phyloP scores from a whole-genome alignment of 768 basidiomycete genomes.

The Lactifluus rugatus region DNA sequence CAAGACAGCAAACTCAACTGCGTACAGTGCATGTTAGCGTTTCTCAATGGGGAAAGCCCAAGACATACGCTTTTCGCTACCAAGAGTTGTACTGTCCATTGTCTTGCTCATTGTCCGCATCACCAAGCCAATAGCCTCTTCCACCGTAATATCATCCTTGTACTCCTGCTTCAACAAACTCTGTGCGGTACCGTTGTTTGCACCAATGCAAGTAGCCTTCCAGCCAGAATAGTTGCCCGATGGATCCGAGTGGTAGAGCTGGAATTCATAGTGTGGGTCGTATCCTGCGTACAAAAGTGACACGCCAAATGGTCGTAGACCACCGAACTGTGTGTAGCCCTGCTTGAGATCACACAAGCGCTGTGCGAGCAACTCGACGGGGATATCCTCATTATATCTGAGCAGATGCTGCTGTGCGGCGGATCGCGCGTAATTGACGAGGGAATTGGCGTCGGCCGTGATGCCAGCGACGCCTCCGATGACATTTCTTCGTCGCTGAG shows the following conservation, averaged over 20 bases:
- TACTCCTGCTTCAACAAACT: constrained; percentile 96
- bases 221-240: constrained; percentile 98
- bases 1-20: constrained; percentile 95
- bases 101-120: constrained; percentile 98
- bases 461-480: constrained; percentile 92
- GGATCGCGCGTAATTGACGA: constrained; percentile 87
- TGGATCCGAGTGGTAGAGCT: constrained; percentile 96
- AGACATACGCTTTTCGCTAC: constrained; percentile 85
- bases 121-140: constrained; percentile 87
- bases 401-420: constrained; percentile 86
- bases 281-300: constrained; percentile 95
- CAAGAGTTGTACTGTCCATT: constrained; percentile 96
- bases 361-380: constrained; percentile 92
- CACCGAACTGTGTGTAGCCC: constrained; percentile 95
- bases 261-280: constrained; percentile 92
- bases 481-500: constrained; percentile 60
- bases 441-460: constrained; percentile 94
- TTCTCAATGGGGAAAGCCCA: constrained; percentile 1
- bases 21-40: background rate
- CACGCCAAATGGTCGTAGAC: constrained; percentile 96
- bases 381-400: constrained; percentile 94
- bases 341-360: constrained; percentile 96
- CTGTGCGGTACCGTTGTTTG: constrained; percentile 94
- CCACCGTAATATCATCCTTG: constrained; percentile 85
- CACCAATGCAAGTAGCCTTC: constrained; percentile 98